Conservation (phyloP, 306 rosid species). For the Comarum palustre region DNA sequence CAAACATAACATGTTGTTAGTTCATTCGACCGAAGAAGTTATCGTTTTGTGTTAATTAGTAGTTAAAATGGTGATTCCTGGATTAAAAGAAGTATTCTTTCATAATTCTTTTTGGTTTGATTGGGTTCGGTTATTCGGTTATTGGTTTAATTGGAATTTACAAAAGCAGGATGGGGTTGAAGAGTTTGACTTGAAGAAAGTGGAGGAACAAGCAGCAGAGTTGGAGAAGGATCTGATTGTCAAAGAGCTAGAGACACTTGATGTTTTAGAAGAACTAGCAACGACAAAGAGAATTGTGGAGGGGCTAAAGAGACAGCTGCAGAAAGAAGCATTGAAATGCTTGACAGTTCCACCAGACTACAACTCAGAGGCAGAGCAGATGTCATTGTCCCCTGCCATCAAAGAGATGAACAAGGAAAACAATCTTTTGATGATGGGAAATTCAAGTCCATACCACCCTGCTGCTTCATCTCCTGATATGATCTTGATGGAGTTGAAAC, state of each 20-base stretch:
- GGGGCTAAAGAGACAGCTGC: slow-evolving; percentile 76
- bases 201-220: slow-evolving; percentile 88
- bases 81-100: not conserved
- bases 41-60: not conserved
- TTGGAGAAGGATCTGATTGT: slow-evolving; percentile 94
- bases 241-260: slow-evolving; percentile 92
- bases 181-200: slow-evolving; percentile 76
- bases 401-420: slow-evolving; percentile 58
- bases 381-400: slow-evolving; percentile 31
- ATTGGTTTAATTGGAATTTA: slow-evolving; percentile 2
- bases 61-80: not conserved
- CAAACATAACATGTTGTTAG: no score
- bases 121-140: not conserved
- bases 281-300: slow-evolving; percentile 79
- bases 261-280: slow-evolving; percentile 86
- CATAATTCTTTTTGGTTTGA: not conserved
- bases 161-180: slow-evolving; percentile 53
- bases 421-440: slow-evolving; percentile 29
- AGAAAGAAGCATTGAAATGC: slow-evolving; percentile 64
- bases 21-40: no score
- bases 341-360: slow-evolving; percentile 27
- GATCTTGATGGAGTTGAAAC: slow-evolving; percentile 69
- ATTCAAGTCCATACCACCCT: slow-evolving; percentile 37
- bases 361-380: slow-evolving; percentile 30
- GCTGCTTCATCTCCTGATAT: slow-evolving; percentile 45